Conservation (phyloP, 1,139 yeast species). For the Candida tetrigidarum region DNA sequence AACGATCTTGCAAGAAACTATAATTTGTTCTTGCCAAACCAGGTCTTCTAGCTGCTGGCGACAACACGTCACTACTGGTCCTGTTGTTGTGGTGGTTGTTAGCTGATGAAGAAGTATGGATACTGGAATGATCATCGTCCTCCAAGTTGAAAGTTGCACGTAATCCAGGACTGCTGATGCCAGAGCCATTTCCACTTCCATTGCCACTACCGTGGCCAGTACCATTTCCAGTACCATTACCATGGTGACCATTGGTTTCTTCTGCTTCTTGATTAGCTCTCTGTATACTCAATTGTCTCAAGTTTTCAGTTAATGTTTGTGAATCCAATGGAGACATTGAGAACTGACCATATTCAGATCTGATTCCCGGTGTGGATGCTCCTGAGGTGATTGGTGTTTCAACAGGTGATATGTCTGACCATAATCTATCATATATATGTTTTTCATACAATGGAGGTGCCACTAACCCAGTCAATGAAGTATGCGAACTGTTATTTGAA, state of each 20-base stretch:
- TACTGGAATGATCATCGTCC: conserved; percentile 30
- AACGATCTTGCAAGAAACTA: conserved; percentile 16
- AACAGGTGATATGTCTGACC: conserved; percentile 67
- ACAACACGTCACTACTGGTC: conserved; percentile 5
- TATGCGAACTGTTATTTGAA: conserved; percentile 33
- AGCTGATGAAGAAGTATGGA: neutral
- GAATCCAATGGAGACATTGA: conserved; percentile 49
- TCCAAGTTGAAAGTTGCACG: conserved; percentile 51
- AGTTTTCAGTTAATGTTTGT: conserved; percentile 53
- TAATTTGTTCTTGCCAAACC: conserved; percentile 17
- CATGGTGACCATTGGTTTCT: conserved; percentile 12
- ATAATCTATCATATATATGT: conserved; percentile 84
- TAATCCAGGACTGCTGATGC: conserved; percentile 16
- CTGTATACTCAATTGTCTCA: conserved; percentile 56
- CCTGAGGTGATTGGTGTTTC: conserved; percentile 64
- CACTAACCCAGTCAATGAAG: conserved; percentile 51
- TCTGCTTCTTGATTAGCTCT: conserved; percentile 40
- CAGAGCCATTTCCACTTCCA: neutral
- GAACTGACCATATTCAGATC: conserved; percentile 35
- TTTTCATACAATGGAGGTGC: conserved; percentile 93
- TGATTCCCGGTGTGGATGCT: conserved; percentile 47
- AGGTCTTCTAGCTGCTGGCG: conserved; percentile 9
- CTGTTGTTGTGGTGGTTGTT: conserved; percentile 11
- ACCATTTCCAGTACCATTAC: neutral
- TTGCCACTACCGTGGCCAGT: conserved; percentile 3